Base-by-base conservation (phyloP, 805 yeast genomes). In the Starmera quercuum region DNA sequence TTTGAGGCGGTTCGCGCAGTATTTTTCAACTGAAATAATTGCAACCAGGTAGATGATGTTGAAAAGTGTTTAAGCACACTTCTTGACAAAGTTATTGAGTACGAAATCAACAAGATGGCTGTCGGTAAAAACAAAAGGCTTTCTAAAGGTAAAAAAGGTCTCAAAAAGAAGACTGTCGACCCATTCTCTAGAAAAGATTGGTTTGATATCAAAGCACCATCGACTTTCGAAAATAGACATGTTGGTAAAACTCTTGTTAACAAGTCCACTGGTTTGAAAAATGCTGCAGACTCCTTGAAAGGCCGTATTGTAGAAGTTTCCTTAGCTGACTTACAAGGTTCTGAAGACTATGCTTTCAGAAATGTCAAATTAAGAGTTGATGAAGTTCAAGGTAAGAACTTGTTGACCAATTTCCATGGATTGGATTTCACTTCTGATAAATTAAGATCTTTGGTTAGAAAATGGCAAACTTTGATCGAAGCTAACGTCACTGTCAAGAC, bases 151-250 rank as follows among this genome's bases (percentile, higher is more conserved):
- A 82, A 83, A 86, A 90, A 90, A 74, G 97, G 97, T 64, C 74
- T 86, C 71, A 90, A 90, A 95, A 92, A 90, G 95, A 90, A 82
- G 82, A 92, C 84, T 65, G 95, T 87, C 56, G 98, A 90, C 79
- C 97, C 97, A 65, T 90, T 90, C 92, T 77, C 95, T 81, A 87
- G 88, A 73, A 90, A 90, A 75, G 97, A 88, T 61, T 90, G 97
- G 97, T 88, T 75, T 70, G 95, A 84, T 70, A 85, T 88, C 73
- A 87, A 88, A 77, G 97, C 97, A 53, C 97, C 97, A 63, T 81
- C 97, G 59, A 87, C 96, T 58, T 90, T 88, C 62, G 97, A 88
- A 73, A 86, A 85, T 83, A 88, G 96, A 75, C 85, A 84, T 61
- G 97, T 87, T 64, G 97, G 97, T 71, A 88, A 90, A 80, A 90